Base-by-base conservation (phyloP, 371 early-diverging fungal genomes). In the Rhizopus sp. region DNA sequence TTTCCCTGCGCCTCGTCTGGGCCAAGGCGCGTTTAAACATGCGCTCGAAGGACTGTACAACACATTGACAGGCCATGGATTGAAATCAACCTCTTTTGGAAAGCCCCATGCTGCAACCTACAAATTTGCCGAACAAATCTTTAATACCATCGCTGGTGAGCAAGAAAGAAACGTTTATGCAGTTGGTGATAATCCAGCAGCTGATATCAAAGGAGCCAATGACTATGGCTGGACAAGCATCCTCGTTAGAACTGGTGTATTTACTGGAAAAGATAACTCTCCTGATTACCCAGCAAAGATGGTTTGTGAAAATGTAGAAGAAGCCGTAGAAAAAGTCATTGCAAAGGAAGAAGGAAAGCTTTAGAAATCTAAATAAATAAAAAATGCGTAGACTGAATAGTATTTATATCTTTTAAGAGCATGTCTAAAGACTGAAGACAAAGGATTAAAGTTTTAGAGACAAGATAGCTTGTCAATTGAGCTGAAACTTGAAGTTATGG, bases 191-290 rank as follows among this genome's bases (percentile, higher is more conserved):
- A 91, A 91, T 58, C 92, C 91, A 17, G 79, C 76, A 12, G 75
- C 84, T 1, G 92, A 91, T 66, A 89, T 91, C 60, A 80, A 82
- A 6, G 94, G 95, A 0, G 95, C 95, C 5, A 92, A 91, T 60
- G 74, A 62, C 1, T 81, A 88, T 57, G 93, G 93, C 0, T 95
- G 94, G 94, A 72, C 83, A 3, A 88, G 88, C 17, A 65, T 93
- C 8, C 65, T 94, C 30, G 94, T 94, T 15, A 78, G 85, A 46
- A 94, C 95, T 0, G 95, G 95, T 33, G 88, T 95, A 4, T 91
- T 87, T 55, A 53, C 56, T 53, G 87, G 84, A 40, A 63, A 64
- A 39, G 84, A 77, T 6, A 71, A 82, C 41, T 83, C 83, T 35
- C 73, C 63, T n/a, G 69, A 66, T 2, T 78, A 85, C 48, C 86